A percentile compares a stretch with the other conserved stretches of the same genome.
Evolutionary conservation across 73 alveolate genomes (phyloP).

Genomic region (Paramecium primaurelia): DNA sequence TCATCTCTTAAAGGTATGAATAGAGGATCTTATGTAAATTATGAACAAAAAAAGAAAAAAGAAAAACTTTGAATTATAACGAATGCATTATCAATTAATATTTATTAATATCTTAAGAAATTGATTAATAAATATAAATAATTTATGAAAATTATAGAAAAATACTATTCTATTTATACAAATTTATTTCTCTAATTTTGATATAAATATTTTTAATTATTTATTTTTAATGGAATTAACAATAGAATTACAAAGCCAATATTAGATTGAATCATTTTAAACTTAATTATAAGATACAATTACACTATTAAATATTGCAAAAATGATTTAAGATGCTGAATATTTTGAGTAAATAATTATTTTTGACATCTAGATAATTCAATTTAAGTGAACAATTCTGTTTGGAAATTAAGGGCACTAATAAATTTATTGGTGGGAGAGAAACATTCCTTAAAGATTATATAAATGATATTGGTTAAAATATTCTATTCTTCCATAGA

Average conservation of each 20-base stretch:
- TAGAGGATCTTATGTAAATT: slow-evolving; percentile 45
- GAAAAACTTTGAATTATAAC: neutral
- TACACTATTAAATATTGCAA: neutral
- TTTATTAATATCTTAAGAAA: neutral
- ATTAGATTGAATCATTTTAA: neutral
- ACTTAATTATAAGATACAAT: neutral
- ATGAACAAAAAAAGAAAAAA: neutral
- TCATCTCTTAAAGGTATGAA: slow-evolving; percentile 46
- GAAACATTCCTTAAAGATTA: neutral
- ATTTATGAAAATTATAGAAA: too few species aligned
- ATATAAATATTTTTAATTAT: too few species aligned
- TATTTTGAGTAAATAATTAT: neutral
- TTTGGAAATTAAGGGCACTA: neutral
- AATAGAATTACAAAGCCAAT: neutral
- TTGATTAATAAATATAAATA: too few species aligned
- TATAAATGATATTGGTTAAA: neutral
- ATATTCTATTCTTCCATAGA: neutral
- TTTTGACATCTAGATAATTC: neutral
- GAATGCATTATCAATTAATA: neutral
- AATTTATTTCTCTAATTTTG: too few species aligned
- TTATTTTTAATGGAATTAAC: neutral
- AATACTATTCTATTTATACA: too few species aligned
- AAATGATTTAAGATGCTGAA: neutral
- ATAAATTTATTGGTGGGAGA: neutral
- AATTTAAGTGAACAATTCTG: neutral